Evolutionary conservation across 306 rosid genomes (phyloP).

Genomic region (Chamaecrista fasciculata): DNA sequence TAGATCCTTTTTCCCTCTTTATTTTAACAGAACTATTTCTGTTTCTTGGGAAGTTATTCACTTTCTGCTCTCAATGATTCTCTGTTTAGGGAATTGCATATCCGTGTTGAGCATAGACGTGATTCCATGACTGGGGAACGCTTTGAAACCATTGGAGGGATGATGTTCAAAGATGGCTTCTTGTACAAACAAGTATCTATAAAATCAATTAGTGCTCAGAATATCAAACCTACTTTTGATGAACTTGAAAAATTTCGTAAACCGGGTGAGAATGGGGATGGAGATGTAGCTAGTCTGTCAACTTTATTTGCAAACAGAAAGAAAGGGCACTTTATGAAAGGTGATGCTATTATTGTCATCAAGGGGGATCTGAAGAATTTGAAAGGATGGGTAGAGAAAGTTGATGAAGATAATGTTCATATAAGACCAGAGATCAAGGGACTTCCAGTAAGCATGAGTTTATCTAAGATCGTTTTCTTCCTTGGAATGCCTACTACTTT

Average conservation of each 20-base stretch:
- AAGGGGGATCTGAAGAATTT: constrained; percentile 91
- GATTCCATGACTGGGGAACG: constrained; percentile 88
- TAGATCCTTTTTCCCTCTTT: constrained; percentile 29
- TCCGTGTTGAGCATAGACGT: constrained; percentile 85
- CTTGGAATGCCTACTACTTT: constrained; percentile 8
- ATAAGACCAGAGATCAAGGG: constrained; percentile 88
- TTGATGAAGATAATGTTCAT: constrained; percentile 85
- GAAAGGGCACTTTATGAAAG: constrained; percentile 98
- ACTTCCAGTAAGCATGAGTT: constrained; percentile 69
- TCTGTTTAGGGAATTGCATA: constrained; percentile 78
- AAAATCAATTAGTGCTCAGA: constrained; percentile 78
- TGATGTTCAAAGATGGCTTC: constrained; percentile 96
- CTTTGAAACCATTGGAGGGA: constrained; percentile 84
- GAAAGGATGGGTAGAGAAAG: constrained; percentile 98
- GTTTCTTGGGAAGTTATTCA: constrained; percentile 23
- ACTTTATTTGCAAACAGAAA: constrained; percentile 87
- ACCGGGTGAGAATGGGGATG: constrained; percentile 92
- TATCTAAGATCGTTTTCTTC: constrained; percentile 8
- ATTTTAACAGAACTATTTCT: constrained; percentile 6
- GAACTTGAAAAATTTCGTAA: constrained; percentile 91
- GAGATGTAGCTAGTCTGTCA: constrained; percentile 80
- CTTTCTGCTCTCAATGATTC: constrained; percentile 25
- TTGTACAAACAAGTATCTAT: constrained; percentile 81
- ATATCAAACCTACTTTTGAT: constrained; percentile 87
- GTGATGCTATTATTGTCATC: constrained; percentile 85